phyloP scores from a whole-genome alignment of 1,284 basidiomycete genomes.

The Xerocomus amazonicus region DNA sequence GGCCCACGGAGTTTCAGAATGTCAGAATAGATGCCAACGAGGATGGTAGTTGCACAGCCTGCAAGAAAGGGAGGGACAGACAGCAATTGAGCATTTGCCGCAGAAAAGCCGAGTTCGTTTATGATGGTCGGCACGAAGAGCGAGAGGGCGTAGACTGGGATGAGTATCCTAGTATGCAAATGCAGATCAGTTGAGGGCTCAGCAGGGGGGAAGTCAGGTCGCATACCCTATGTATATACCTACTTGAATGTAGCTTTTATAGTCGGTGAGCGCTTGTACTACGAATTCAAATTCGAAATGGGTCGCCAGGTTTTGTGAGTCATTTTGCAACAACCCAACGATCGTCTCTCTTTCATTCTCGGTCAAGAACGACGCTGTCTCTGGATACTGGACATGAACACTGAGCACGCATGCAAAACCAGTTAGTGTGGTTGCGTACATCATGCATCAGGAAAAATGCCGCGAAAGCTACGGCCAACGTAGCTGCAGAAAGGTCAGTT shows the following conservation, averaged over 20 bases:
- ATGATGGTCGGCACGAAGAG: conserved; percentile 59
- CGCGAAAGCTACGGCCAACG: conserved; percentile 36
- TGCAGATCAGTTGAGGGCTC: too few relatives aligned
- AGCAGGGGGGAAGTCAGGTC: background rate
- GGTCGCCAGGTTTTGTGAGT: conserved; percentile 33
- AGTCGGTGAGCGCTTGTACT: conserved; percentile 41
- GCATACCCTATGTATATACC: conserved; percentile 43
- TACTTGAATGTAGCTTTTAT: conserved; percentile 43
- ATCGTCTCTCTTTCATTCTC: conserved; percentile 35
- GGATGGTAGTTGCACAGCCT: conserved; percentile 41
- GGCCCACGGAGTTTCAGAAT: conserved; percentile 41
- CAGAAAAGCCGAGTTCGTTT: conserved; percentile 49
- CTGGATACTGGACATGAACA: conserved; percentile 37
- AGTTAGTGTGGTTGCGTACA: conserved; percentile 21
- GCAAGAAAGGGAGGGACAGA: conserved; percentile 49
- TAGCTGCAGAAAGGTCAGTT: conserved; percentile 21
- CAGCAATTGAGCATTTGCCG: conserved; percentile 54
- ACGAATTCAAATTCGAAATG: conserved; percentile 37
- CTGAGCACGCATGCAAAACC: background rate
- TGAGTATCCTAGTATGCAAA: conserved; percentile 34
- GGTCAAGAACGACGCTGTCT: conserved; percentile 45
- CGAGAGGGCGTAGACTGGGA: conserved; percentile 54
- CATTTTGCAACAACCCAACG: conserved; percentile 37
- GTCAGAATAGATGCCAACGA: conserved; percentile 43
- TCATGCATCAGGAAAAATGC: conserved; percentile 46